These are phyloP conservation scores for Fusarium gaditjirri DNA, from an alignment of 2,329 filamentous ascomycete species.

Conservation along the genomic window DNA sequence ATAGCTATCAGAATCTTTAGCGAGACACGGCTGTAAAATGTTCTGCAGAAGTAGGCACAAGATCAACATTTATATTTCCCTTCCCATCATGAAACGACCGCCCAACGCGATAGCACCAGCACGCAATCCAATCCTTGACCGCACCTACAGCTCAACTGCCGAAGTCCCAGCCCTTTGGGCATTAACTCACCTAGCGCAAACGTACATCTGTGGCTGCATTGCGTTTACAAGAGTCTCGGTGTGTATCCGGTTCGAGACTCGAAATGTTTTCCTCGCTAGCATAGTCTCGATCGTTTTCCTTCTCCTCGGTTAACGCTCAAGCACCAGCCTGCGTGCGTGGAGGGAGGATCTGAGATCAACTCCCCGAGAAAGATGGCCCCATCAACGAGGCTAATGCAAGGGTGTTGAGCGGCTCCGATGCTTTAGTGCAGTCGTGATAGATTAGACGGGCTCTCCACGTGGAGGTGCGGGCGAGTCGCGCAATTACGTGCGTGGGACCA, in stretches of 20 bases:
- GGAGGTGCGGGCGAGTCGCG: constrained; percentile 3
- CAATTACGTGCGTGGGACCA: constrained; percentile 36
- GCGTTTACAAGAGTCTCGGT: constrained; percentile 15
- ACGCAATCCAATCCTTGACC: constrained; percentile 22
- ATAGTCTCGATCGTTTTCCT: not conserved
- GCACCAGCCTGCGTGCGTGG: not conserved
- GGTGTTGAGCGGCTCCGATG: constrained; percentile 4
- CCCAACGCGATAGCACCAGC: constrained; percentile 2
- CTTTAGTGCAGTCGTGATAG: constrained; percentile 5
- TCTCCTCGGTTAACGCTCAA: not conserved
- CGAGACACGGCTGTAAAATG: not conserved
- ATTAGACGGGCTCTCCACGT: constrained; percentile 11
- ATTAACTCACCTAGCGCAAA: constrained; percentile 16
- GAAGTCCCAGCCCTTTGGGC: not conserved
- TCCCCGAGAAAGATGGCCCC: not conserved
- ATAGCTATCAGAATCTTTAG: not conserved
- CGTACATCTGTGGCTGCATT: constrained; percentile 15
- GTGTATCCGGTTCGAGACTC: not conserved
- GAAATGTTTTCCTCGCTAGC: not conserved
- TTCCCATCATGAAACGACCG: not conserved
- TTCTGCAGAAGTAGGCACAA: not conserved
- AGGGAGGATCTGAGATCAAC: constrained; percentile 5
- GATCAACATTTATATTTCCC: constrained; percentile 38
- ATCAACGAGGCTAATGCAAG: not conserved
- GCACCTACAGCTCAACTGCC: constrained; percentile 14